Evolutionary conservation across 305 asterid species (phyloP).

Genomic region (Fraxinus angustifolia): DNA sequence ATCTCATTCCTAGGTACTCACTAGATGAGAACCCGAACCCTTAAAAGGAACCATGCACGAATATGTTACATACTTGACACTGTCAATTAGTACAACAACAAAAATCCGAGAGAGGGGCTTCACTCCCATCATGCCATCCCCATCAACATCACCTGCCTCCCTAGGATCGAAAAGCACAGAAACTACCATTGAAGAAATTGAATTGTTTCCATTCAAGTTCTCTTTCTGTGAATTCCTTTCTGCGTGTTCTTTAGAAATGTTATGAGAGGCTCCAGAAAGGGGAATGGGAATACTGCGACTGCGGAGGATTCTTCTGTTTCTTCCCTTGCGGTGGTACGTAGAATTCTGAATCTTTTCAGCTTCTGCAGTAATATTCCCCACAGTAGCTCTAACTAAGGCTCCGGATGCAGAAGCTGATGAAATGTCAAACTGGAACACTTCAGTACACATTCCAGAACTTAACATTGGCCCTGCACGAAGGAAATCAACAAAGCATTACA

Average conservation of each 20-base stretch:
- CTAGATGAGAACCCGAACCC: constrained; percentile 62
- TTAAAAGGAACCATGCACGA: constrained; percentile 89
- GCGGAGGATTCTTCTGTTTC: constrained; percentile 68
- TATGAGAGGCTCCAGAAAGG: constrained; percentile 47
- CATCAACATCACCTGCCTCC: constrained; percentile 70
- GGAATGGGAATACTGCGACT: constrained; percentile 48
- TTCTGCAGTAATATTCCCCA: constrained; percentile 43
- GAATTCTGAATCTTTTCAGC: constrained; percentile 33
- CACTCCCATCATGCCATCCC: constrained; percentile 70
- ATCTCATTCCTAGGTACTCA: constrained; percentile 45
- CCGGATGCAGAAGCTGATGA: constrained; percentile 58
- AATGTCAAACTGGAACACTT: constrained; percentile 88
- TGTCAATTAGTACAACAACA: constrained; percentile 80
- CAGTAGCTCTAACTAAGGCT: constrained; percentile 58
- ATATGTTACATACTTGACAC: constrained; percentile 87
- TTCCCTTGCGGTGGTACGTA: constrained; percentile 41
- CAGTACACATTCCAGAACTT: constrained; percentile 90
- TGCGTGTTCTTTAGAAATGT: constrained; percentile 46
- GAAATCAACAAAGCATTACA: background rate
- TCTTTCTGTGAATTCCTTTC: constrained; percentile 41
- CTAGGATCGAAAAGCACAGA: constrained; percentile 97
- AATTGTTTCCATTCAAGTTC: constrained; percentile 39
- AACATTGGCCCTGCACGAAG: constrained; percentile 75
- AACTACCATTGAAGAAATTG: constrained; percentile 75
- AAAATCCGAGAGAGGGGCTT: constrained; percentile 76